Evolutionary conservation across 2,329 filamentous ascomycete genomes (phyloP).

Genomic region (Alternaria conjuncta): DNA sequence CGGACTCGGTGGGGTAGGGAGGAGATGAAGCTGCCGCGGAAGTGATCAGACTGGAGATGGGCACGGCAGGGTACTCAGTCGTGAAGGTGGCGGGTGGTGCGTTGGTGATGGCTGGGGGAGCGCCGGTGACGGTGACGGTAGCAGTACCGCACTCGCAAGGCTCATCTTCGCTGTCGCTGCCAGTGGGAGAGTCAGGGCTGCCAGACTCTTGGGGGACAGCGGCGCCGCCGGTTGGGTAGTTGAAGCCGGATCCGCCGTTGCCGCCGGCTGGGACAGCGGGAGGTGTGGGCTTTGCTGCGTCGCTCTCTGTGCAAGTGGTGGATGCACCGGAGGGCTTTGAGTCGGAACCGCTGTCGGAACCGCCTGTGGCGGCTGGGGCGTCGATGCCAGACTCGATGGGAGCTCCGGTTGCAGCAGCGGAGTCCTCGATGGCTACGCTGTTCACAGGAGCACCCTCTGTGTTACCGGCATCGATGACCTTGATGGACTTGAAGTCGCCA

Average conservation of each 20-base stretch:
- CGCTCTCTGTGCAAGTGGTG: conserved; percentile 20
- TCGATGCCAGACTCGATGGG: conserved; percentile 34
- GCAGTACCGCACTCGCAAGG: conserved; percentile 36
- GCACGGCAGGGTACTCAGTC: conserved; percentile 17
- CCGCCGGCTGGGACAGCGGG: conserved; percentile 4
- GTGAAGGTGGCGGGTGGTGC: conserved; percentile 21
- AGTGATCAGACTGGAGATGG: conserved; percentile 11
- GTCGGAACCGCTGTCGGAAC: not conserved
- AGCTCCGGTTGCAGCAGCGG: conserved; percentile 37
- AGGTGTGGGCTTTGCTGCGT: conserved; percentile 4
- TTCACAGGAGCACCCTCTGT: conserved; percentile 41
- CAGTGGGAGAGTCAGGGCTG: conserved; percentile 6
- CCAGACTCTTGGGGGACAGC: conserved; percentile 12
- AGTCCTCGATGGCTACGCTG: conserved; percentile 25
- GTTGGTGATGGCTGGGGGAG: conserved; percentile 26
- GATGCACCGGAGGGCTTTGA: not conserved
- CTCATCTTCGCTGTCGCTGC: conserved; percentile 10
- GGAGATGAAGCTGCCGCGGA: conserved; percentile 4
- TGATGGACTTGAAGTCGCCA: conserved; percentile 58
- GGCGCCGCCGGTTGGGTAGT: conserved; percentile 15
- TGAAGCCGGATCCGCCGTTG: conserved; percentile 17
- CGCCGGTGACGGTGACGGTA: conserved; percentile 39
- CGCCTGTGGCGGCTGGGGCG: conserved; percentile 25
- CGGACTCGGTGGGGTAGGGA: conserved; percentile 29
- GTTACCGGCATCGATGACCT: conserved; percentile 48